Base-by-base conservation (phyloP, 257 asterid species). In the Fraxinus americana region DNA sequence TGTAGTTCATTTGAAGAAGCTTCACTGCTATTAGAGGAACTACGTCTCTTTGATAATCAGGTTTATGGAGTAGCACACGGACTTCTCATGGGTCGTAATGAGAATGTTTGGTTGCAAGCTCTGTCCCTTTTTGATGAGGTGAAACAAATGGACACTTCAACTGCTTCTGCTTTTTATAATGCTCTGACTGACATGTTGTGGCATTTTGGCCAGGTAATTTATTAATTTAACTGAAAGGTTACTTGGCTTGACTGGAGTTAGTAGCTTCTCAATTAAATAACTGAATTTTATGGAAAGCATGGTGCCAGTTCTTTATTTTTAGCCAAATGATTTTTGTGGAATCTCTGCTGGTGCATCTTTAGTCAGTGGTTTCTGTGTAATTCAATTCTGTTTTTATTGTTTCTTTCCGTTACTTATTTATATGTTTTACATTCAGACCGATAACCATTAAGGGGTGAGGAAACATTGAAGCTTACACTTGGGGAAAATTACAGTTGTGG, bases 21-120 rank as follows among this genome's bases (percentile, higher is more conserved):
- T 67, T 95, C 98, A 5, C 76, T 93, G 87, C 88, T 95, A 32
- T 88, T 93, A 38, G 98, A 95, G 82, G 98, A 93, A 77, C 87
- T 95, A 8, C 97, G 90, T 16, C 87, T 88, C 48, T 89, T 95
- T 65, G 99, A 95, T 77, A 85, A 93, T 83, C 97, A 90, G 75
- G 93, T 95, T 30, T 91, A 95, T 75, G 97, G 99, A 75, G 99
- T 93, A 82, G 99, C 99, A 2, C 92, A 91, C 54, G 99, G 99
- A 50, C 98, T 95, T 81, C 97, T 95, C 74, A 93, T 88, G 98
- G 98, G 97, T n/a, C 78, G 70, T 70, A 82, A 81, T 67, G 91
- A 89, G 68, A 81, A 68, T 35, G 91, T 91, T 57, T 95, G 99
- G 99, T 70, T 83, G 30, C 93, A 87, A 84, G 99, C 98, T 74